Percentiles rank a stretch among this genome's conserved stretches.
Evolutionary conservation across 2,329 filamentous ascomycete species (phyloP).

Genomic region (Seiridium unicorne): DNA sequence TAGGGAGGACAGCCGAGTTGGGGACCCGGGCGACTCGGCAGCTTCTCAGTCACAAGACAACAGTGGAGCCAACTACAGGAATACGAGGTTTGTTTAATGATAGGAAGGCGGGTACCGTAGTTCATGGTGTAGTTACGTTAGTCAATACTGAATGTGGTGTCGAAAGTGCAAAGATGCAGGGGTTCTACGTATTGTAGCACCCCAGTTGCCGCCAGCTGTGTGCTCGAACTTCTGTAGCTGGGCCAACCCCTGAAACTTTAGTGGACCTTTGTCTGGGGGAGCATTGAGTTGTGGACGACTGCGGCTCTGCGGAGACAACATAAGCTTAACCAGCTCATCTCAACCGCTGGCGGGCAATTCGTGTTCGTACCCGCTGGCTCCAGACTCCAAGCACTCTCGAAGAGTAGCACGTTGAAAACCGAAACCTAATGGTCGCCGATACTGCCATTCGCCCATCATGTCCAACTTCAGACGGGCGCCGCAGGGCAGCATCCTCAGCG

Average conservation of each 20-base stretch:
- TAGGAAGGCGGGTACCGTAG: too few relatives aligned
- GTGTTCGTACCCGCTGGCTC: neutral
- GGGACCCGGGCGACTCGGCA: neutral
- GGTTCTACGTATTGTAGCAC: too few relatives aligned
- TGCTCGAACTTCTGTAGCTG: neutral
- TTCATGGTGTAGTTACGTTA: too few relatives aligned
- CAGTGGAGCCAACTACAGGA: neutral
- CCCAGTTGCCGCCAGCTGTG: neutral
- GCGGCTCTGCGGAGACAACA: constrained; percentile 1
- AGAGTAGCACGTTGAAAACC: neutral
- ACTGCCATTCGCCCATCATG: constrained; percentile 17
- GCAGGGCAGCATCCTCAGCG: constrained; percentile 64
- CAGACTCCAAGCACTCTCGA: neutral
- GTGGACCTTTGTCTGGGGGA: neutral
- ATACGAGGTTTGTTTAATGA: neutral
- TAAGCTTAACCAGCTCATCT: neutral
- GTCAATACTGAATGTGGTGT: too few relatives aligned
- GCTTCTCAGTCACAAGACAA: neutral
- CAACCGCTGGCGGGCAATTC: neutral
- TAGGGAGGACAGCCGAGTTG: too few relatives aligned
- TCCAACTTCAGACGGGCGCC: constrained; percentile 39
- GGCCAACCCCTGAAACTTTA: neutral
- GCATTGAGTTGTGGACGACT: neutral
- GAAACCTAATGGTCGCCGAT: neutral
- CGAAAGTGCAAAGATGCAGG: too few relatives aligned